Conservation (phyloP, 495 filamentous ascomycete species). For the Hypoxylon rickii region DNA sequence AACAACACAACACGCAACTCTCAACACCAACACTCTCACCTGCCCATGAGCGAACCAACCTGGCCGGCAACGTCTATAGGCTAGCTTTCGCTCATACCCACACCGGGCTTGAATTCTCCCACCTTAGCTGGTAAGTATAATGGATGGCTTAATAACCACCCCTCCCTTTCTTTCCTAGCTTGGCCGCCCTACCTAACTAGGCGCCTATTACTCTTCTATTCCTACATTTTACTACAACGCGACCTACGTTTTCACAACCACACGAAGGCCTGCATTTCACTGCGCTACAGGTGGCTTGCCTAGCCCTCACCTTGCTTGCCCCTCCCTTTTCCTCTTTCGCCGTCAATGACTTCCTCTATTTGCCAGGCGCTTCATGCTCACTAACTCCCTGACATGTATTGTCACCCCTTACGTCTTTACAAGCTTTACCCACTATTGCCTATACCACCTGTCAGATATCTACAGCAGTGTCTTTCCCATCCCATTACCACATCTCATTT, state of each 20-base stretch:
- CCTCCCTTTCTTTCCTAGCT: background rate
- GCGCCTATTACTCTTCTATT: background rate
- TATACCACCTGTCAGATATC: background rate
- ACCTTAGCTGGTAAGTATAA: background rate
- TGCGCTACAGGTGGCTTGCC: background rate
- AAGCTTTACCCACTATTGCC: background rate
- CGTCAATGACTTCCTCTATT: too few species aligned
- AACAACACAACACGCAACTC: background rate
- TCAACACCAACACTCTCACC: background rate
- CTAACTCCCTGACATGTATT: too few species aligned
- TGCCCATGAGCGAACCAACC: background rate
- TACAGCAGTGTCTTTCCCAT: background rate
- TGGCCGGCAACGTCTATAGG: too few species aligned
- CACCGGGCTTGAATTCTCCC: background rate
- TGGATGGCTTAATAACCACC: too few species aligned
- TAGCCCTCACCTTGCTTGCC: too few species aligned
- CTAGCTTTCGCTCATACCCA: too few species aligned
- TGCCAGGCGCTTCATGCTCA: too few species aligned
- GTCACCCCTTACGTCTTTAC: background rate
- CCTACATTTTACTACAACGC: background rate
- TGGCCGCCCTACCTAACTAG: too few species aligned
- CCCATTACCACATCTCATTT: background rate
- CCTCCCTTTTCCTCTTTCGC: too few species aligned
- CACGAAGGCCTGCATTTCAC: background rate
- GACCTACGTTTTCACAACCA: background rate